Base-by-base conservation (phyloP, 2,329 filamentous ascomycete species). In the Capronia americana region DNA sequence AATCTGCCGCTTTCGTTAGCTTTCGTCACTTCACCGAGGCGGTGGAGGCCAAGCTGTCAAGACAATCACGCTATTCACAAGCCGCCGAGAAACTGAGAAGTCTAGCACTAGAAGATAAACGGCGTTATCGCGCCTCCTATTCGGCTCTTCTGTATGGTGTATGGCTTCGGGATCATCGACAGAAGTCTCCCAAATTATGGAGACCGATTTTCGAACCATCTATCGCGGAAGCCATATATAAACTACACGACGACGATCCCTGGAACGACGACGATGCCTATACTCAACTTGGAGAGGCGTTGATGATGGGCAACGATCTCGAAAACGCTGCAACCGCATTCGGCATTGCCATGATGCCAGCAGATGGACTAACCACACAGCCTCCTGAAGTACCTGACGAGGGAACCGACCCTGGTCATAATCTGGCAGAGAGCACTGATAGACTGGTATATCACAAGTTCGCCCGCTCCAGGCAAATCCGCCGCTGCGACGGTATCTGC, bases 151-250 rank as follows among this genome's bases (percentile, higher is more conserved):
- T 64, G 58, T 60, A 41, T 34, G 62, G 62, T 11, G 38, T 57
- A 10, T 64, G 62, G 62, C 62, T 64, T 23, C 54, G 56, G 34
- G 62, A 64, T 23, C 23, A 64, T 60, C 54, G 54, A 38, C 32
- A n/a, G 38, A 56, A 38, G 54, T 41, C 28, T 32, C 14, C 54
- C 7, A 56, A 41, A n/a, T 20, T 38, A 20, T 64, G 62, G 62
- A 64, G 20, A 34, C 38, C 54, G 11, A 26, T 56, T 24, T 32
- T 64, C 30, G 23, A 44, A 30, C 55, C 56, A 54, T 51, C 53
- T 4, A 34, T 64, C 54, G 17, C 23, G 1, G 38, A 64, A 32
- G 53, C 54, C 53, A 48, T 64, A 26, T 28, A 50, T 17, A 23
- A 41, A 32, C 30, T 64, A 26, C 23, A 54, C n/a, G 62, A 64